These are phyloP conservation scores for Yamadazyma sp. DNA, from an alignment of 805 yeast species.

Conservation along the genomic window DNA sequence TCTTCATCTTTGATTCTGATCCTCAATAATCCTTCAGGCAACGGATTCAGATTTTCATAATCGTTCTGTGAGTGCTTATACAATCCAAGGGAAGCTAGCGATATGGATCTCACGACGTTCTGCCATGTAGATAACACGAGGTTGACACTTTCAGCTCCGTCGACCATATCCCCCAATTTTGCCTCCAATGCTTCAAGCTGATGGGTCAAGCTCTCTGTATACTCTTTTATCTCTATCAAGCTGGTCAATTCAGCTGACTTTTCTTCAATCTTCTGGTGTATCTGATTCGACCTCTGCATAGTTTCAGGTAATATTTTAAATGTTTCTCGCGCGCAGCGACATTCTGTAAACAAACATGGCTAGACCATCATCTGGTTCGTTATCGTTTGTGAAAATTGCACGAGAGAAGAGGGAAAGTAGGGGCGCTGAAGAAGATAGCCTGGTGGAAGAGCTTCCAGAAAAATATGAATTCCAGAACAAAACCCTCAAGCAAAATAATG, in stretches of 20 bases:
- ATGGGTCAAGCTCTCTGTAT: constrained; percentile 44
- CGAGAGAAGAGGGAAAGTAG: constrained; percentile 6
- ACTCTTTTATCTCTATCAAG: constrained; percentile 46
- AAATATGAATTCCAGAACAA: constrained; percentile 33
- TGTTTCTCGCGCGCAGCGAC: constrained; percentile 4
- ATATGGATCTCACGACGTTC: constrained; percentile 56
- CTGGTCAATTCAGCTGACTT: constrained; percentile 53
- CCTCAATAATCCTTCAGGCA: constrained; percentile 68
- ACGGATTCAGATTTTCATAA: constrained; percentile 43
- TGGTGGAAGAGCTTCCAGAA: background rate
- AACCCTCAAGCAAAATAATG: constrained; percentile 59
- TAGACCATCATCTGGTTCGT: constrained; percentile 20
- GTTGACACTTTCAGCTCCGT: constrained; percentile 62
- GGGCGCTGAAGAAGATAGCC: constrained; percentile 1
- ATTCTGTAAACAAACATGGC: constrained; percentile 18
- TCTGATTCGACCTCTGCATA: constrained; percentile 13
- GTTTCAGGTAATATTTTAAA: constrained; percentile 2
- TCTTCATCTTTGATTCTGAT: constrained; percentile 43
- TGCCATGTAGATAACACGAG: constrained; percentile 65
- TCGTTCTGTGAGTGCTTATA: constrained; percentile 44
- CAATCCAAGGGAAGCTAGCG: constrained; percentile 58
- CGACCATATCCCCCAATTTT: constrained; percentile 48
- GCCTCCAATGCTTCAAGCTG: constrained; percentile 51
- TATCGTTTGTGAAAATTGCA: constrained; percentile 17
- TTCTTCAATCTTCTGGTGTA: constrained; percentile 36